Evolutionary conservation across 164 flowering plant genomes (phyloP).

Genomic region (Kalanchoe fedtschenkoi): DNA sequence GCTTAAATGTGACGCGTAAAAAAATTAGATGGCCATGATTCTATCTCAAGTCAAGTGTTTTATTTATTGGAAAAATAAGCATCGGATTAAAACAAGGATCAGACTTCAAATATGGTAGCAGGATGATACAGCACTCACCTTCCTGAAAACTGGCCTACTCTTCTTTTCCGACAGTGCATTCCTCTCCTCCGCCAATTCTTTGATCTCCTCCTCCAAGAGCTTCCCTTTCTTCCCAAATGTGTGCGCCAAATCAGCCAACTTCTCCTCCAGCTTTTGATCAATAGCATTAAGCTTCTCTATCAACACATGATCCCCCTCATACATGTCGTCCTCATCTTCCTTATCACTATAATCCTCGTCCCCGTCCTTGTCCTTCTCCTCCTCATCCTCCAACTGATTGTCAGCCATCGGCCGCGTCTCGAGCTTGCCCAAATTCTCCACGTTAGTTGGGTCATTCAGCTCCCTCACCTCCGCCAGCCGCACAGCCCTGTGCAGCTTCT

Average conservation of each 20-base stretch:
- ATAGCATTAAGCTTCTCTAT: conserved; percentile 60
- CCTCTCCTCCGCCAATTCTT: conserved; percentile 88
- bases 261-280: conserved; percentile 73
- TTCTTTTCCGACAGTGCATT: conserved; percentile 69
- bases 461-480: conserved; percentile 71
- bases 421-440: conserved; percentile 24
- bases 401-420: conserved; percentile 11
- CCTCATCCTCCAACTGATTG: not conserved
- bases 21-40: too few relatives aligned
- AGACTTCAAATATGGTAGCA: not conserved
- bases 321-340: conserved; percentile 44
- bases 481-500: conserved; percentile 75
- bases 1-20: too few relatives aligned
- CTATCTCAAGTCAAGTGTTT: too few relatives aligned
- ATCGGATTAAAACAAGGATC: not conserved
- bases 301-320: conserved; percentile 55
- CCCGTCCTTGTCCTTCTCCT: conserved; percentile 21
- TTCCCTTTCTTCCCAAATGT: conserved; percentile 91
- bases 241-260: conserved; percentile 66
- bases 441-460: conserved; percentile 65
- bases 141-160: conserved; percentile 66
- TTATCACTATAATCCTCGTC: conserved; percentile 24
- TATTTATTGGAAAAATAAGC: not conserved
- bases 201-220: conserved; percentile 78
- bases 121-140: conserved; percentile 33